These are phyloP conservation scores for Globisporangium carolinianum DNA, from an alignment of 352 stramenopile species.

Conservation along the genomic window DNA sequence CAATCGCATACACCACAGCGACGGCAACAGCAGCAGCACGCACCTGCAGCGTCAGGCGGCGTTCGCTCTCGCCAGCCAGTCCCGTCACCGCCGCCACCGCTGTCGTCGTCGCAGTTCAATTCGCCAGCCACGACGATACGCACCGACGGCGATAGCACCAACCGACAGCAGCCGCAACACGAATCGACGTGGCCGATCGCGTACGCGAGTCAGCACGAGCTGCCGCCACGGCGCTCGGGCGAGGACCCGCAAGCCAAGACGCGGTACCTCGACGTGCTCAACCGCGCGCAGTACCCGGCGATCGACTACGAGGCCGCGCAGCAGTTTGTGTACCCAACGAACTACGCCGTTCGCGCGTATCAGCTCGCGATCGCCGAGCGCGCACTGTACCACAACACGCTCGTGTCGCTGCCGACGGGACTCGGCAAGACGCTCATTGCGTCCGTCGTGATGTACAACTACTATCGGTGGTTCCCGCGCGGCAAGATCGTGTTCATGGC, in stretches of 20 bases:
- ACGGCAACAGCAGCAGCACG: neutral
- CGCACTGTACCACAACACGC: conserved; percentile 95
- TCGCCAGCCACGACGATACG: neutral
- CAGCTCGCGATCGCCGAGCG: conserved; percentile 92
- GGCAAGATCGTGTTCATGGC: conserved; percentile 97
- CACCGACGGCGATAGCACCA: neutral
- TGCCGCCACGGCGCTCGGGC: conserved; percentile 15
- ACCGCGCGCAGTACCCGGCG: conserved; percentile 25
- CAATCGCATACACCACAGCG: conserved; percentile 1
- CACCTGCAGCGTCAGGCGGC: neutral
- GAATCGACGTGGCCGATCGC: conserved; percentile 8
- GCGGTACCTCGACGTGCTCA: conserved; percentile 46
- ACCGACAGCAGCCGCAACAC: conserved; percentile 5
- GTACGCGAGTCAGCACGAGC: conserved; percentile 9
- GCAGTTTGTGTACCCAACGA: conserved; percentile 85
- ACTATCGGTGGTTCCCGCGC: conserved; percentile 96
- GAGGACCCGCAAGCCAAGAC: conserved; percentile 52
- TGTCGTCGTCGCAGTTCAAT: neutral
- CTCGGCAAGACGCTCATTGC: conserved; percentile 99
- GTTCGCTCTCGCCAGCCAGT: neutral
- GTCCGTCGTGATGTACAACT: conserved; percentile 99
- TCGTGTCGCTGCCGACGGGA: conserved; percentile 98
- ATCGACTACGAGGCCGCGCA: conserved; percentile 61
- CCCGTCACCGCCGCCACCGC: neutral
- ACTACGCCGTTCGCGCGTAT: conserved; percentile 92